Base-by-base conservation (phyloP, 768 basidiomycete species). In the Calocybe indica region DNA sequence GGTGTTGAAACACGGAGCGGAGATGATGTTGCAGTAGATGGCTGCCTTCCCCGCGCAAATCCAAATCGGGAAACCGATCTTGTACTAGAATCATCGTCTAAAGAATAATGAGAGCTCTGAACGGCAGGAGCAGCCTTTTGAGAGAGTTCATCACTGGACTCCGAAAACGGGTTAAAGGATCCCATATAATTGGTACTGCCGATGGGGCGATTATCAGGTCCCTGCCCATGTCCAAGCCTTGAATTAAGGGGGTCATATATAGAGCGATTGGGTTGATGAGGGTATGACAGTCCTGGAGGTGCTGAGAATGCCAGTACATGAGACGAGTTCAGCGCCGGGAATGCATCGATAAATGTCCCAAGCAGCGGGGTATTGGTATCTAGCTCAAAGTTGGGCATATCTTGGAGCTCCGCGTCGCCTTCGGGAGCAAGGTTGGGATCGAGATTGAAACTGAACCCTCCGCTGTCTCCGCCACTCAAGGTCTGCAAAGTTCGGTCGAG, bases 391-490 rank as follows among this genome's bases (percentile, higher is more conserved):
- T 80, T 76, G 3, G 73, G 67, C 30, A 81, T 61, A 5, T 67
- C 57, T 9, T 75, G 64, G 31, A 68, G 62, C 31, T 72, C 67
- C 1, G 60, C 59, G 43, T 76, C 73, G 22, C 22, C 22, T 30
- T 73, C 57, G 28, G 65, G 74, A 5, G 81, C 85, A 28, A 91
- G 69, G 55, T 83, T 88, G 28, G 86, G 85, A 62, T 91, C 90
- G 38, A 92, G 68, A 63, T 83, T 92, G 68, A 94, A 93, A 62
- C 84, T 90, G 69, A 93, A 93, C 7, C 85, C 81, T 31, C 79
- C 78, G 30, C 67, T 76, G 53, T 85, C 85, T 37, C 73, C 80
- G 6, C 75, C 77, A 43, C 78, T 80, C 37, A 92, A 70, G 41
- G 78, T 82, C 58, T 86, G 81, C 39, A 93, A 70, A 13, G 88